Percentiles rank a stretch among this genome's conserved stretches.
Evolutionary conservation across 2,329 filamentous ascomycete species (phyloP).

Genomic region (Colletotrichum australisinense): DNA sequence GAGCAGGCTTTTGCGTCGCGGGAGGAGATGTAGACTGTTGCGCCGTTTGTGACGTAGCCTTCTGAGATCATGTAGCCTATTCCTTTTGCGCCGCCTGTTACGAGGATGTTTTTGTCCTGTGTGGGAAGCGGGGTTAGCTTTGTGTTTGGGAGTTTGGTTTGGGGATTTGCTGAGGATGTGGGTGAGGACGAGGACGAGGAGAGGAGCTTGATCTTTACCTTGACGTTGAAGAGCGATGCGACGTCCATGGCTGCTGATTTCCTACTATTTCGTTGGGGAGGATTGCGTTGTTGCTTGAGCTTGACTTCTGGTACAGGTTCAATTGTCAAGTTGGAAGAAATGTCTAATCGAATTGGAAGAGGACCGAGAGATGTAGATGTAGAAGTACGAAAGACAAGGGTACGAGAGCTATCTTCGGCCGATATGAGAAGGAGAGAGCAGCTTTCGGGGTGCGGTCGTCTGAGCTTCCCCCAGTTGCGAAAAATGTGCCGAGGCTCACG

Average conservation of each 20-base stretch:
- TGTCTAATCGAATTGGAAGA: not conserved
- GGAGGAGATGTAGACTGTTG: constrained; percentile 74
- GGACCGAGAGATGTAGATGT: not conserved
- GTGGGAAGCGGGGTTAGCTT: not conserved
- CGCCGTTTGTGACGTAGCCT: constrained; percentile 73
- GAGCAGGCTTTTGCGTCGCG: constrained; percentile 70
- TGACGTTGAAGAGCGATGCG: constrained; percentile 67
- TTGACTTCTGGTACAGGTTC: not conserved
- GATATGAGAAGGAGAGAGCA: not conserved
- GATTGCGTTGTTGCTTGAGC: not conserved
- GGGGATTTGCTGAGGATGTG: too few species aligned
- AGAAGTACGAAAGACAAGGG: not conserved
- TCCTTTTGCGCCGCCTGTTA: constrained; percentile 70
- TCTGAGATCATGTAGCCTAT: constrained; percentile 76
- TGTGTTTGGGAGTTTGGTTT: not conserved
- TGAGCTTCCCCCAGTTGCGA: not conserved
- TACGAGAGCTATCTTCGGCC: constrained; percentile 8
- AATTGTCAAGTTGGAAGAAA: not conserved
- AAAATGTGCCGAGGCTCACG: constrained; percentile 22
- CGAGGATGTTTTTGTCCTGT: constrained; percentile 67
- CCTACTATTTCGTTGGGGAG: not conserved
- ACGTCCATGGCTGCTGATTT: constrained; percentile 59
- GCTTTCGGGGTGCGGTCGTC: not conserved
- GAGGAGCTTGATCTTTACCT: constrained; percentile 53
- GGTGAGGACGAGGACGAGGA: not conserved